Evolutionary conservation across 805 yeast genomes (phyloP), one percentile per base, ranked within the genome.

Genomic region (Saccharomycopsis synnaedendra): DNA sequence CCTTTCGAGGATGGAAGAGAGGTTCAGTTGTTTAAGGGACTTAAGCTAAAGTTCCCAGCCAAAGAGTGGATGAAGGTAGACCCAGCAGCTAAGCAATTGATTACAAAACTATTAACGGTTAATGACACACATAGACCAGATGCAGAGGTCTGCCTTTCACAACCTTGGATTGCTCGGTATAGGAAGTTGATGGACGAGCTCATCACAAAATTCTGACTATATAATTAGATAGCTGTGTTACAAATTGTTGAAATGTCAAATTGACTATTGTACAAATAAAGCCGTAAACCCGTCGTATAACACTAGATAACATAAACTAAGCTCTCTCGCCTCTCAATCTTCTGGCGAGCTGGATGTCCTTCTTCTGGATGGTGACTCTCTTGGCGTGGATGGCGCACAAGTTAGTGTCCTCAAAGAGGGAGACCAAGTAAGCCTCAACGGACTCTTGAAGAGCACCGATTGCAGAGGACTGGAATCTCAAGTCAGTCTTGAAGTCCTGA

Each of bases 361-460:
- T 89, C 86, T 88, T 89, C 78, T 87, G 96, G 65, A 90, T 87
- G 57, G 98, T 90, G 60, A 90, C 97, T 74, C 98, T 84, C 82
- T 93, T 90, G 63, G 97, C 98, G 72, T 90, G 98, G 60, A 88
- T 86, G 56, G 97, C 97, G 75, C 97, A 93, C 75, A 90, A 78
- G 77, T 89, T 90, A 58, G 97, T 93, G 71, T 93, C 97, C 76
- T 90, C 97, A 60, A 90, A 93, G 63, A 90, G 72, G 53, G 96
- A 86, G 48, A 90, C 96, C 61, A 93, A 76, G 79, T 88, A 93
- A 63, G 97, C 97, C 76, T 90, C 98, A 55, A 90, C 96, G 55
- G 97, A 90, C 74, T 93, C 98, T 71, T 90, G 98, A 61, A 90
- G 75, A 58, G 98, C 98, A 72, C 95, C 89, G 57, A 90, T 84